Conservation (phyloP, 805 yeast genomes). For the Monosporozyma solicola region DNA sequence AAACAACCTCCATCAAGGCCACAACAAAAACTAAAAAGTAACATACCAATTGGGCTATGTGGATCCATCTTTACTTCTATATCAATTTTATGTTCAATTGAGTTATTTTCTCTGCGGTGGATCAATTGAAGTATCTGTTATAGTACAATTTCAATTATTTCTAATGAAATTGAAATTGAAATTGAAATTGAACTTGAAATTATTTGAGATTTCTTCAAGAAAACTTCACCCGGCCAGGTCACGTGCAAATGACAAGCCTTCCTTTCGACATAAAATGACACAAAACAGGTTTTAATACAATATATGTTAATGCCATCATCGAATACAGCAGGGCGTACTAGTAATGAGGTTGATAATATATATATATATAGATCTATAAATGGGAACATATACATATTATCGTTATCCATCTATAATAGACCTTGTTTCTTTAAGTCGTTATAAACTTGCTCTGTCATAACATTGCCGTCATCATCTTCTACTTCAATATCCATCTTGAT, state of each 20-base stretch:
- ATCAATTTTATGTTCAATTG: background rate
- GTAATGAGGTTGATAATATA: background rate
- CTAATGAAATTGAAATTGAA: background rate
- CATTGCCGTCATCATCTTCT: conserved; percentile 90
- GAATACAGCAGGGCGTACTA: background rate
- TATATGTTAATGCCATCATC: background rate
- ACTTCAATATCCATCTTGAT: conserved; percentile 57
- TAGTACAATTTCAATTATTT: background rate
- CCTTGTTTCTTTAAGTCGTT: conserved; percentile 86
- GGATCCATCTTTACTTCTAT: conserved; percentile 22
- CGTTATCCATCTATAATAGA: conserved; percentile 37
- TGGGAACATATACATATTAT: background rate
- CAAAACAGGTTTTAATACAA: background rate
- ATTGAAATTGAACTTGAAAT: background rate
- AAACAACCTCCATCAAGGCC: background rate
- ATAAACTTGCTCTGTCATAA: conserved; percentile 75
- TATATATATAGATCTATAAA: background rate
- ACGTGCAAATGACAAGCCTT: background rate
- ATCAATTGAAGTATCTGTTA: background rate
- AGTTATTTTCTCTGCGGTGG: background rate
- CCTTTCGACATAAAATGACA: background rate
- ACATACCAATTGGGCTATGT: conserved; percentile 30
- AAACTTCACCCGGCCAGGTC: background rate
- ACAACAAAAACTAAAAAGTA: background rate
- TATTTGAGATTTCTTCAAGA: background rate